A percentile compares a stretch with the other conserved stretches of the same genome.
phyloP scores from a whole-genome alignment of 2,329 filamentous ascomycete species.

The Aspergillus floridensis region DNA sequence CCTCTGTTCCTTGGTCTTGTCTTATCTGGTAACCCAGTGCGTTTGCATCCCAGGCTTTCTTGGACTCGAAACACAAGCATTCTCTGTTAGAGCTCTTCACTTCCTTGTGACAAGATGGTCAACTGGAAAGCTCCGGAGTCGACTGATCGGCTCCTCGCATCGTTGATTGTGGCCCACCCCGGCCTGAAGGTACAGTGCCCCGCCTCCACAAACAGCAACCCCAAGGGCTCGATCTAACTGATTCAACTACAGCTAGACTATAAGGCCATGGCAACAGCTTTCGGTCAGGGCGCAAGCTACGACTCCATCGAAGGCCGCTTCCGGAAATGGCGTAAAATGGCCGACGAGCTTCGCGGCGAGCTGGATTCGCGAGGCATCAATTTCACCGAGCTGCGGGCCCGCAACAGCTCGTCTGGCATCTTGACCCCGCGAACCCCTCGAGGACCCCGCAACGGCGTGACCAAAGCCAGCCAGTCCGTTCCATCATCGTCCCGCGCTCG shows the following conservation, averaged over 20 bases:
- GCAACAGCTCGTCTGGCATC: background rate
- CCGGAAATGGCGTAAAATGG: conserved; percentile 44
- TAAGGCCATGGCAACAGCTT: conserved; percentile 44
- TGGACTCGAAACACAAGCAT: background rate
- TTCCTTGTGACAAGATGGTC: conserved; percentile 22
- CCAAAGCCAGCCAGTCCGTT: conserved; percentile 11
- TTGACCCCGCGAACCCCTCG: conserved; percentile 18
- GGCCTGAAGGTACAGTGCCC: conserved; percentile 20
- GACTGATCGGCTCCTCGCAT: conserved; percentile 26
- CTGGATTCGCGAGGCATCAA: conserved; percentile 13
- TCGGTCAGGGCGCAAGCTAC: conserved; percentile 48
- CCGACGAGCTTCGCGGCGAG: conserved; percentile 34
- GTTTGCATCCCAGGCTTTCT: background rate
- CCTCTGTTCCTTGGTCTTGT: background rate
- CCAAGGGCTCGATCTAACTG: background rate
- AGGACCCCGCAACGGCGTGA: conserved; percentile 15
- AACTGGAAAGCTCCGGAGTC: conserved; percentile 29
- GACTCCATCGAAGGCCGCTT: conserved; percentile 49
- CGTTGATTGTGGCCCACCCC: conserved; percentile 29
- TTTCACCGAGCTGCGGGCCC: conserved; percentile 9
- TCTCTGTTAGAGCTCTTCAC: background rate
- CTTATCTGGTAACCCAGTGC: background rate
- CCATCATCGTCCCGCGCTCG: conserved; percentile 4
- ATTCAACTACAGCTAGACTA: conserved; percentile 43
- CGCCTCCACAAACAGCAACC: background rate